Evolutionary conservation across 495 filamentous ascomycete species (phyloP).

Genomic region (Penicillium atrosanguineum): DNA sequence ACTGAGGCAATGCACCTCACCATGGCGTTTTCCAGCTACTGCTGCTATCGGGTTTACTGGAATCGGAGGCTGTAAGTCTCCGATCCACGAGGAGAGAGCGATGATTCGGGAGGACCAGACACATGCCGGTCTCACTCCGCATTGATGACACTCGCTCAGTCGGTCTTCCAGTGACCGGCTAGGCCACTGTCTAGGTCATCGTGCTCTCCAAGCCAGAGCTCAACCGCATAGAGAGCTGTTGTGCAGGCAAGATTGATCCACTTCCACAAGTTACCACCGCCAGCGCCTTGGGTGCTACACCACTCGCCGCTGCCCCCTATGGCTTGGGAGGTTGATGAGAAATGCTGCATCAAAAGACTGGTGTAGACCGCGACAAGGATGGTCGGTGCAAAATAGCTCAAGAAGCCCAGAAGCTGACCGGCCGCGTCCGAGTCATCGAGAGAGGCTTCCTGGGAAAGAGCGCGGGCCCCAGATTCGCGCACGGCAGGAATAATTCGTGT

Average conservation of each 20-base stretch:
- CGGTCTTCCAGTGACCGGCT: constrained; percentile 86
- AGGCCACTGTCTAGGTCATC: constrained; percentile 64
- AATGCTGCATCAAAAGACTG: constrained; percentile 94
- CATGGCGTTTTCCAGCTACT: neutral
- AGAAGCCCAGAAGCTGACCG: constrained; percentile 69
- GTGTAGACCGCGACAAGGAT: constrained; percentile 96
- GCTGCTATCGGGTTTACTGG: neutral
- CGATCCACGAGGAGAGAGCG: neutral
- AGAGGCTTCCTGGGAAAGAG: constrained; percentile 75
- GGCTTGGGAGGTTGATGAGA: constrained; percentile 64
- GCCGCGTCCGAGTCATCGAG: constrained; percentile 84
- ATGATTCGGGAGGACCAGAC: neutral
- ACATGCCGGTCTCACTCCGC: neutral
- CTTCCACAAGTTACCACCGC: constrained; percentile 81
- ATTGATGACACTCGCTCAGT: constrained; percentile 52
- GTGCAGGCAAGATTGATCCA: constrained; percentile 90
- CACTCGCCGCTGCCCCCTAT: constrained; percentile 69
- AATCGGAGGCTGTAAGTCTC: neutral
- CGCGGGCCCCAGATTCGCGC: constrained; percentile 76
- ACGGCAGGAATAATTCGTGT: constrained; percentile 96
- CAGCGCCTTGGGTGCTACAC: constrained; percentile 78
- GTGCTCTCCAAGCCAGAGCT: constrained; percentile 78
- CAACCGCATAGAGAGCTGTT: constrained; percentile 84
- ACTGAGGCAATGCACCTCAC: neutral
- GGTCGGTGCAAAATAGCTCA: constrained; percentile 89